Conservation (phyloP, 2,329 filamentous ascomycete species). For the Cladosporium halotolerans region DNA sequence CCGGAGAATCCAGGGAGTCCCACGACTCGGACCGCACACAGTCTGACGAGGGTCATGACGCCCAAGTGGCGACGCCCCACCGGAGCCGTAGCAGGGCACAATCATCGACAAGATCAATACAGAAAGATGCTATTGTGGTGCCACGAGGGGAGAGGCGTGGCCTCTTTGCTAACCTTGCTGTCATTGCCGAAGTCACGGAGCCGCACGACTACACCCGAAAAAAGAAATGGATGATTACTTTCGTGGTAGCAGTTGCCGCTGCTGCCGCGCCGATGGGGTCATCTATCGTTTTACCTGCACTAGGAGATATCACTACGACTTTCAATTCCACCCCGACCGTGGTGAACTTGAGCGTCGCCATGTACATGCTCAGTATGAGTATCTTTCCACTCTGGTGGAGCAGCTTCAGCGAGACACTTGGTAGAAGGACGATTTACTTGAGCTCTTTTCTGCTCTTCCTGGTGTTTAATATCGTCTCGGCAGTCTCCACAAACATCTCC, state of each 20-base stretch:
- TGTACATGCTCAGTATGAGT: slow-evolving; percentile 75
- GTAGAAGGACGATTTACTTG: slow-evolving; percentile 73
- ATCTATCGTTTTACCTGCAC: slow-evolving; percentile 71
- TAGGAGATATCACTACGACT: slow-evolving; percentile 57
- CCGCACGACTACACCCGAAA: slow-evolving; percentile 65
- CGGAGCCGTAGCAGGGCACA: slow-evolving; percentile 21
- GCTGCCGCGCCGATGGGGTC: slow-evolving; percentile 77
- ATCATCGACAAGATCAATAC: slow-evolving; percentile 22
- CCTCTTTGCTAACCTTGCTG: slow-evolving; percentile 60
- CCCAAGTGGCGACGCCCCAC: slow-evolving; percentile 23
- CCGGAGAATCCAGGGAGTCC: slow-evolving; percentile 12
- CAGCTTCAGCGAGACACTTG: slow-evolving; percentile 65
- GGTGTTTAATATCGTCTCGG: slow-evolving; percentile 63
- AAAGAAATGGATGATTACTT: slow-evolving; percentile 81
- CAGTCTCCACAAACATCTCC: slow-evolving; percentile 60
- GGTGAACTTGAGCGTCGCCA: slow-evolving; percentile 67
- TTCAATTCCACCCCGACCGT: slow-evolving; percentile 59
- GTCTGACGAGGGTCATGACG: slow-evolving; percentile 23
- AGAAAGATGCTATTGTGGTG: slow-evolving; percentile 37
- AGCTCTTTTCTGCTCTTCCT: slow-evolving; percentile 66
- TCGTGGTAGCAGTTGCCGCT: slow-evolving; percentile 69
- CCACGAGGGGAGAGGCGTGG: slow-evolving; percentile 58
- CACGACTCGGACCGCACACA: slow-evolving; percentile 20
- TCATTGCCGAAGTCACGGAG: slow-evolving; percentile 73
- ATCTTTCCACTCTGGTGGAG: slow-evolving; percentile 87